A percentile compares a stretch with the other conserved stretches of the same genome.
phyloP scores from a whole-genome alignment of 108 stramenopile species.

The Fistulifera pelliculosa region DNA sequence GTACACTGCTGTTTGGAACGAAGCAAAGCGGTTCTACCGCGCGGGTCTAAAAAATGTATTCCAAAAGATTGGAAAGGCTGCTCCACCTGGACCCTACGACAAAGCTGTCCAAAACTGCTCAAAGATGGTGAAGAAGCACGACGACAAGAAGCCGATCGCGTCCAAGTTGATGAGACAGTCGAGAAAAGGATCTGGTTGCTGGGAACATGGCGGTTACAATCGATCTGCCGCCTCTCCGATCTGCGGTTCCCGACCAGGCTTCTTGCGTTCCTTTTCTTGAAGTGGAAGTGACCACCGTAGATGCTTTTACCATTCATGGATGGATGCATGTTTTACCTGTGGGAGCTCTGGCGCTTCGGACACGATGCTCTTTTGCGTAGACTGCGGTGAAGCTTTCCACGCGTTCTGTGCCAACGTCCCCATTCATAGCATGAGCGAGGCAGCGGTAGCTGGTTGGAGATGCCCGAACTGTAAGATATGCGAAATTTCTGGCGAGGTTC shows the following conservation, averaged over 20 bases:
- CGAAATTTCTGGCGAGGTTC: conserved; percentile 61
- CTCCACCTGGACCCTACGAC: conserved; percentile 17
- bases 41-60: conserved; percentile 34
- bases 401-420: conserved; percentile 73
- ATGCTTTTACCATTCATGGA: conserved; percentile 48
- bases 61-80: conserved; percentile 27
- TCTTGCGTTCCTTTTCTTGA: conserved; percentile 47
- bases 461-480: conserved; percentile 90
- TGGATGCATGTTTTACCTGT: conserved; percentile 61
- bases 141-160: conserved; percentile 40
- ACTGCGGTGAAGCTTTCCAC: conserved; percentile 89
- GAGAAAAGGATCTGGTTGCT: conserved; percentile 62
- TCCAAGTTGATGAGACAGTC: conserved; percentile 41
- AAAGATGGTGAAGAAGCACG: conserved; percentile 1
- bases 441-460: conserved; percentile 65
- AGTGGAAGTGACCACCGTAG: conserved; percentile 30
- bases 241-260: conserved; percentile 29
- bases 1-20: conserved; percentile 47
- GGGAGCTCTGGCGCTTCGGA: conserved; percentile 57
- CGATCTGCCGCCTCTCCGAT: conserved; percentile 26
- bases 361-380: conserved; percentile 76
- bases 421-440: conserved; percentile 48
- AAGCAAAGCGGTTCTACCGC: conserved; percentile 49
- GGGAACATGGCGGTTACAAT: conserved; percentile 34
- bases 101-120: too few species aligned